Base-by-base conservation (phyloP, 345 rosid species). In the Brassica juncea region DNA sequence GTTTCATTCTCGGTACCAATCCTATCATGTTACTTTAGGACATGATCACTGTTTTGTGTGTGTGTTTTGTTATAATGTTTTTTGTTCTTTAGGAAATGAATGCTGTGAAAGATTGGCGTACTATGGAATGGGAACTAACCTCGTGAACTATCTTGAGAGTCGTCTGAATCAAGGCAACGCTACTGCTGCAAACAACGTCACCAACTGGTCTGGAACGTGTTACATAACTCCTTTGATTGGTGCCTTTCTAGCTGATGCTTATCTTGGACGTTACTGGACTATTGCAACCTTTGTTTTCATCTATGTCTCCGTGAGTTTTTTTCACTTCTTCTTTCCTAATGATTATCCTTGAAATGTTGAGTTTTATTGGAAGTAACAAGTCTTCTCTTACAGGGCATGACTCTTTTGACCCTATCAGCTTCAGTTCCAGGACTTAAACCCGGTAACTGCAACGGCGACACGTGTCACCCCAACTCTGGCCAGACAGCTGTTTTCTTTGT, bases 71-170 rank as follows among this genome's bases (percentile, higher is more conserved):
- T 19, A 19, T 19, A 19, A 19, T 19, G 21, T 19, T 19, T 19
- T 19, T 19, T 19, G 21, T 19, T 19, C 21, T 19, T 19, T 19
- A 95, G 99, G 97, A 35, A 93, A 88, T 70, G 97, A 93, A 65
- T 87, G 98, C 12, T 96, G 98, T 58, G 99, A 96, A 78, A 91
- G 98, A 75, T 85, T 96, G 90, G 99, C 99, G 0, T 96, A 96
- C 88, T 92, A 96, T 84, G 99, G 98, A n/a, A 93, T 96, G 99
- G 85, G 99, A 11, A 91, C 97, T 59, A 96, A 93, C 81, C 87
- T 96, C 39, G 99, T 93, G 73, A 93, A 89, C 81, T 96, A 86
- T 86, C 90, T 96, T 12, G 69, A 88, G 80, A 64, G 64, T 1
- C 92, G 87, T 61, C 85, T 95, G 63, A 83, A 87, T 78, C 92